These are phyloP conservation scores for Schwanniomyces sp. DNA, from an alignment of 805 yeast genomes.

Conservation along the genomic window DNA sequence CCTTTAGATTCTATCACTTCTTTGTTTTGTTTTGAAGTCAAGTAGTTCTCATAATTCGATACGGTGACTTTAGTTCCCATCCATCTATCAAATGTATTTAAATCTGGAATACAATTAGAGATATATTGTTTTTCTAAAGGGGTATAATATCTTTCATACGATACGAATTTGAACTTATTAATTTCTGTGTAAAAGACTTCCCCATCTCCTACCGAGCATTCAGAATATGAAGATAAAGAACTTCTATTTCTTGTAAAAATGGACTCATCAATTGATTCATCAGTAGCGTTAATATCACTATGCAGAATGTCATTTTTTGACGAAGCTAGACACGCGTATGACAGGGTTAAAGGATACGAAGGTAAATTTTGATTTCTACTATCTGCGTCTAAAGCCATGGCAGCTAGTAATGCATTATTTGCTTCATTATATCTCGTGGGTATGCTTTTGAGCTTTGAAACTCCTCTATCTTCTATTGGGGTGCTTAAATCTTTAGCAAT, in stretches of 20 bases:
- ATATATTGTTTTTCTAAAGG: constrained; percentile 35
- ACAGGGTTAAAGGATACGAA: neutral
- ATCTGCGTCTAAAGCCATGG: constrained; percentile 20
- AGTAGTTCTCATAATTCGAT: constrained; percentile 14
- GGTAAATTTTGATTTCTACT: neutral
- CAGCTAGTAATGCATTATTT: constrained; percentile 23
- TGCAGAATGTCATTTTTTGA: neutral
- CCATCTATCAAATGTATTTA: constrained; percentile 43
- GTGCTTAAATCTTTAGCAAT: constrained; percentile 35
- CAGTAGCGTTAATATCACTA: neutral
- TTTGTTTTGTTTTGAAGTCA: constrained; percentile 1
- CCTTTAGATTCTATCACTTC: neutral
- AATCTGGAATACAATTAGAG: constrained; percentile 35
- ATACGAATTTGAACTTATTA: constrained; percentile 9
- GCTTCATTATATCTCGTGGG: constrained; percentile 18
- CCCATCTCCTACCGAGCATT: neutral
- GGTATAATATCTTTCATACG: constrained; percentile 16
- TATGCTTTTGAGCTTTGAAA: constrained; percentile 24
- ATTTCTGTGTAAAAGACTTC: constrained; percentile 6
- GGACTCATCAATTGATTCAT: neutral
- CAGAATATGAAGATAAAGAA: constrained; percentile 1
- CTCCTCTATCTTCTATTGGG: constrained; percentile 26
- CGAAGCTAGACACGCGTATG: neutral
- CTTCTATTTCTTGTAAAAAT: constrained; percentile 1
- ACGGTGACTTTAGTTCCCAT: constrained; percentile 16